These are phyloP conservation scores for Vaccinium myrtillus DNA, from an alignment of 148 eudicot species.

Conservation along the genomic window DNA sequence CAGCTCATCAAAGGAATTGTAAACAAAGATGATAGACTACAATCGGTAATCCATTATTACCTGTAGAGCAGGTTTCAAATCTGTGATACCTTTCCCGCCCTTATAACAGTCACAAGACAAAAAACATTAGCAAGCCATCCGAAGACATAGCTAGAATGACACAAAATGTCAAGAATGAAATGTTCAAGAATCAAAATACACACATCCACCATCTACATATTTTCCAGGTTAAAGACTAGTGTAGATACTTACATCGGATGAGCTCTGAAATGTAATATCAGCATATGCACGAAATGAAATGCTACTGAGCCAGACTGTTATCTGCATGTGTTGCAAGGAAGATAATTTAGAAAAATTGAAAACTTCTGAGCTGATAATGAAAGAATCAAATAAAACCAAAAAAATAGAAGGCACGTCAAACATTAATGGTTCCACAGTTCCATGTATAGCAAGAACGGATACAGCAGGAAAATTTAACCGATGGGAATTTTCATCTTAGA, in stretches of 20 bases:
- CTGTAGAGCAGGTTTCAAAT: conserved; percentile 79
- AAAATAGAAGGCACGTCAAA: background rate
- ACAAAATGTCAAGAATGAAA: background rate
- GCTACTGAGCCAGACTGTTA: conserved; percentile 73
- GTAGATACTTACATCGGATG: conserved; percentile 74
- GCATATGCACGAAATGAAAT: conserved; percentile 79
- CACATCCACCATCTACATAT: background rate
- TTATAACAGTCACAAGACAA: conserved; percentile 25
- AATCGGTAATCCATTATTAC: conserved; percentile 29
- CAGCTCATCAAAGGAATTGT: background rate
- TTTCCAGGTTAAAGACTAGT: background rate
- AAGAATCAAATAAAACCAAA: background rate
- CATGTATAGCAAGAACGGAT: background rate
- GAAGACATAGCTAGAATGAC: background rate
- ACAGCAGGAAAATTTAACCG: background rate
- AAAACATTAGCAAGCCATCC: conserved; percentile 13
- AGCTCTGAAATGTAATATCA: conserved; percentile 69
- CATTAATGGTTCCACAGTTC: background rate
- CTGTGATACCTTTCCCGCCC: conserved; percentile 95
- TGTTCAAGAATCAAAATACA: background rate
- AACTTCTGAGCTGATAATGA: background rate
- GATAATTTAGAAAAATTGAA: background rate
- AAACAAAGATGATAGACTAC: background rate
- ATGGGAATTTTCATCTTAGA: background rate
- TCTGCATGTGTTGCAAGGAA: conserved; percentile 41